Evolutionary conservation across 768 basidiomycete genomes (phyloP), one percentile per base, ranked within the genome.

Genomic region (Termitomyces sp.): DNA sequence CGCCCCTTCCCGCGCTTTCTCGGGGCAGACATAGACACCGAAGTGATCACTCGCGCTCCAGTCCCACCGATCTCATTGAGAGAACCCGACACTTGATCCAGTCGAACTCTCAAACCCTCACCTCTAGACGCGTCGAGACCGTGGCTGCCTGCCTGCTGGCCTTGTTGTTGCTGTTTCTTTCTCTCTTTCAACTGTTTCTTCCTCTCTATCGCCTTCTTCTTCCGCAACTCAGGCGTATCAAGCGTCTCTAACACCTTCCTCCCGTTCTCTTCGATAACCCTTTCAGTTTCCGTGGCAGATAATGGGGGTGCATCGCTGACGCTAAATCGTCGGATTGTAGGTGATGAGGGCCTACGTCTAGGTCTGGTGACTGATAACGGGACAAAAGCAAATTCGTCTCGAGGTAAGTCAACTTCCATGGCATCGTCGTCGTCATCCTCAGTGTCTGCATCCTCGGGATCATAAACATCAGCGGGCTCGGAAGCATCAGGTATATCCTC

Each of bases 171-270:
- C 51, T 63, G 53, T 19, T 62, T 56, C 43, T 61, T 66, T 47
- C 64, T 66, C 59, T 67, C 52, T 15, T 50, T 70, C 55, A 74
- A 73, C 1, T 69, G 76, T 64, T 79, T 83, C 50, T 70, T 73
- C 8, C 76, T 51, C 50, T 52, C 50, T 9, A 74, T 56, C 71
- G 74, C 75, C 68, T 85, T 87, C 68, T 82, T 77, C 50, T 80
- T 76, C 4, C 88, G 81, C 41, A 80, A 85, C 3, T 78, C 78
- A 37, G 88, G 88, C 5, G 89, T 85, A 63, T 89, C 89, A 23
- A 90, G 73, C 57, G 83, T 81, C 64, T 91, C 87, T 55, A 90
- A 80, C 54, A 88, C 79, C 47, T 85, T 75, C 55, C 70, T 75
- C n/a, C 80, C 79, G 44, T 72, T 71, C n/a, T 77, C 70, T 21